Percentiles rank a stretch among this genome's conserved stretches.
These are phyloP conservation scores for Yamadazyma membranifaciens DNA, from an alignment of 1,139 yeast genomes.

Conservation along the genomic window DNA sequence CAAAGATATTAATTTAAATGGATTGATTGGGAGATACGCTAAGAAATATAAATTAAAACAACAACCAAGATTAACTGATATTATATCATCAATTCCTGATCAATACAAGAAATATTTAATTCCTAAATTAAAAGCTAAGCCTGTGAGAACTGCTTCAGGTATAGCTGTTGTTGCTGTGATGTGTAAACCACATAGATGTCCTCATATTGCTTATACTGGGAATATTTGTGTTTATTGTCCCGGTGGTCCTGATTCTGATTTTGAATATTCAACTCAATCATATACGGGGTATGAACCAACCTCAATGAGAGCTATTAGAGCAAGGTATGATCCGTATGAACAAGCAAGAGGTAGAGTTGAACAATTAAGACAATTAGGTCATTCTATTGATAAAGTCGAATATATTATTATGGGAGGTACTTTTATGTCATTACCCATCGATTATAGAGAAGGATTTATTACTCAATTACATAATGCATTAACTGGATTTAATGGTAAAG, in stretches of 20 bases:
- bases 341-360: constrained; percentile 98
- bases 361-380: constrained; percentile 92
- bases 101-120: constrained; percentile 87
- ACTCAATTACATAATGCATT: constrained; percentile 91
- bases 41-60: constrained; percentile 87
- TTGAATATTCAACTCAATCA: constrained; percentile 96
- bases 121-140: constrained; percentile 95
- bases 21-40: constrained; percentile 79
- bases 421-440: constrained; percentile 89
- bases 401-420: constrained; percentile 99
- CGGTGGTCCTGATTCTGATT: constrained; percentile 98
- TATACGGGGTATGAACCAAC: constrained; percentile 99
- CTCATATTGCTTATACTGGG: constrained; percentile 98
- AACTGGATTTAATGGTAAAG: constrained; percentile 86
- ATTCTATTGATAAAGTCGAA: constrained; percentile 94
- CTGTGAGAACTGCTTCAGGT: constrained; percentile 97
- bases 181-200: constrained; percentile 99
- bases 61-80: constrained; percentile 94
- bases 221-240: constrained; percentile 99
- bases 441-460: constrained; percentile 85
- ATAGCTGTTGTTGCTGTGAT: constrained; percentile 98
- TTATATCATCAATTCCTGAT: constrained; percentile 93
- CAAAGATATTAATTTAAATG: constrained; percentile 86
- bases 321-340: constrained; percentile 96
- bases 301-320: constrained; percentile 97